phyloP scores from a whole-genome alignment of 2,329 filamentous ascomycete species.

The Stachybotrys chlorohalonatus region DNA sequence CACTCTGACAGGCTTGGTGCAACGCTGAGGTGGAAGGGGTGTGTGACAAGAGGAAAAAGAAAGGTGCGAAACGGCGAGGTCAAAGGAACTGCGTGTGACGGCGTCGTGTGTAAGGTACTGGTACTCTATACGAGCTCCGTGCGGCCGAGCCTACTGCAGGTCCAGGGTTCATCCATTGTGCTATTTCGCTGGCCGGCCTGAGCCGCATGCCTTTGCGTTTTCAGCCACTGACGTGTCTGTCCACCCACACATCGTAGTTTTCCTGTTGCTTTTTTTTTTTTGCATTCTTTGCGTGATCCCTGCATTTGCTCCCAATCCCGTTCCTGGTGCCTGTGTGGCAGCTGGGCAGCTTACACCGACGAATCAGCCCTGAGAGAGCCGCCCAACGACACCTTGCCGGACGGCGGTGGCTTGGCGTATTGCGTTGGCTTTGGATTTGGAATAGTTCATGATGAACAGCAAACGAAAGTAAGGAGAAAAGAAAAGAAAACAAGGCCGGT shows the following conservation, averaged over 20 bases:
- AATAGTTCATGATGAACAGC: not conserved
- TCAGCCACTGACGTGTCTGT: not conserved
- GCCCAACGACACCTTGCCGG: not conserved
- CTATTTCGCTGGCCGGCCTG: not conserved
- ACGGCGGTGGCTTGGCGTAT: not conserved
- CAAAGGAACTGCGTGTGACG: not conserved
- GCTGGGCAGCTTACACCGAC: not conserved
- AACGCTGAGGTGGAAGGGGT: not conserved
- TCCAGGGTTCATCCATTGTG: constrained; percentile 5
- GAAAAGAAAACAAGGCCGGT: not conserved
- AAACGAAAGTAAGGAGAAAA: not conserved
- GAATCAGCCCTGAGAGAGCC: not conserved
- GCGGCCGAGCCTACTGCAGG: constrained; percentile 11
- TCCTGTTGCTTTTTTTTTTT: not conserved
- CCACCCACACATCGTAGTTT: not conserved
- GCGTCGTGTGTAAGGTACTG: not conserved
- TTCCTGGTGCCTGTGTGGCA: not conserved
- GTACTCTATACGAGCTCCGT: constrained; percentile 1
- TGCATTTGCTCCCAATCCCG: not conserved
- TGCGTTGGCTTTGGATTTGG: too few species aligned
- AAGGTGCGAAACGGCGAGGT: not conserved
- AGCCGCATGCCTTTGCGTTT: not conserved
- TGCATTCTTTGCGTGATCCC: not conserved
- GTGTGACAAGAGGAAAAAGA: not conserved
- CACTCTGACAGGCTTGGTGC: not conserved